Conservation (phyloP, 768 basidiomycete species). For the Pleurotus tuoliensis region DNA sequence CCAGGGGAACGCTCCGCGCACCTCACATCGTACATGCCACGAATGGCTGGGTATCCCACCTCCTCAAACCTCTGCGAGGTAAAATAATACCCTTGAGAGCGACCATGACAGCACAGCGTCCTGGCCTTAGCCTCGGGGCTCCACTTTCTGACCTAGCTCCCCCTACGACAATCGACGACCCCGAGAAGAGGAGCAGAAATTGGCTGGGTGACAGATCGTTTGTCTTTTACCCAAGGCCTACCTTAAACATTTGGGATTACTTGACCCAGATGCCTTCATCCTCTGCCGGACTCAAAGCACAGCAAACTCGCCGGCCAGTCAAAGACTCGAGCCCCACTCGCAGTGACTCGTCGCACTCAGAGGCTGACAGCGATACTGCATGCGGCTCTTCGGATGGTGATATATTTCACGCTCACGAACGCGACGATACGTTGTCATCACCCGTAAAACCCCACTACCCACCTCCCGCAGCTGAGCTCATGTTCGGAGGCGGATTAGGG, state of each 20-base stretch:
- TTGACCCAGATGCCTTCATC: conserved; percentile 46
- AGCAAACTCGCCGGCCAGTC: not conserved
- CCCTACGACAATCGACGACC: not conserved
- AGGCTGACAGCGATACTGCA: not conserved
- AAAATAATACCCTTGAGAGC: conserved; percentile 61
- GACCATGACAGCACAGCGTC: conserved; percentile 63
- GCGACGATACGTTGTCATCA: not conserved
- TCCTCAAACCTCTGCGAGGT: conserved; percentile 57
- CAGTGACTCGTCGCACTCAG: not conserved
- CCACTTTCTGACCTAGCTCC: conserved; percentile 7
- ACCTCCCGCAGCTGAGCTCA: conserved; percentile 42
- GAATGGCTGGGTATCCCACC: conserved; percentile 77
- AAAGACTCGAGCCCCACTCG: not conserved
- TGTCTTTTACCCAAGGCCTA: conserved; percentile 47
- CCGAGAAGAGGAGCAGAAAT: not conserved
- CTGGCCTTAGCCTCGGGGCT: conserved; percentile 26
- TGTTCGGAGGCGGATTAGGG: conserved; percentile 59
- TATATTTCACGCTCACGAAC: not conserved
- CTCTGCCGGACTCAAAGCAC: not conserved
- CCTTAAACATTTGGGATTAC: conserved; percentile 53
- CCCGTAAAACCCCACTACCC: conserved; percentile 12
- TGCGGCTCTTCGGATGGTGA: not conserved
- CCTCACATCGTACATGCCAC: conserved; percentile 78
- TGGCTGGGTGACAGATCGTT: conserved; percentile 51
- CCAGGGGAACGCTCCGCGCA: conserved; percentile 52